Evolutionary conservation across 139 green algal genomes (phyloP), one percentile per base, ranked within the genome.

Genomic region (Tetratostichococcus sp.): DNA sequence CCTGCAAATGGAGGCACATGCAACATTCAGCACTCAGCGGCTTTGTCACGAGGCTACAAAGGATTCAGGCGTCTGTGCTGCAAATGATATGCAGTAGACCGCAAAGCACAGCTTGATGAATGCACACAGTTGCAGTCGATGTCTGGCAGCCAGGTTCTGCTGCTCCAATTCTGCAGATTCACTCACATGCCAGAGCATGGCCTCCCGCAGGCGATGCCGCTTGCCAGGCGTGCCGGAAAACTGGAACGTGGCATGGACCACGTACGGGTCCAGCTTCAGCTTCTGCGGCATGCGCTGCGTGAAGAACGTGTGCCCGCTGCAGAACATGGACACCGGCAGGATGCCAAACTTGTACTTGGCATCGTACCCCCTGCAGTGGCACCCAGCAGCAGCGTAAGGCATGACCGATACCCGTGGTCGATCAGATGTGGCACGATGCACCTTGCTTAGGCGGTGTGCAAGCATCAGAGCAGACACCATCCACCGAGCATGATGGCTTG

Each of bases 231-330:
- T 97, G 77, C 95, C 95, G 19, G 82, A 90, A 80, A 93, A 99
- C 82, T 98, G 91, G 81, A 98, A 99, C 8, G 94, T 98, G 50
- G 90, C 88, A 81, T 99, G 95, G 39, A 97, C 87, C 2, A 93
- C 92, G 78, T 94, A 98, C 0, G 93, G 89, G 74, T 91, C 35
- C 23, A 97, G 70, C 0, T 80, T 74, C n/a, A 93, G 78, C 11
- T 33, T 83, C 73, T 94, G 35, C 25, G 80, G 82, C 79, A 97
- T 81, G 23, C 76, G 73, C 84, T 97, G 90, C 65, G 93, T 87
- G 72, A 96, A 98, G 79, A 89, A 97, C 19, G 92, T 97, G 86
- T 98, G 94, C 31, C 94, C 94, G 26, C 69, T 89, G 76, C 79
- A 85, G 72, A 97, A 98, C 30, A 86, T 70, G 19, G 83, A 85